phyloP scores from a whole-genome alignment of 129 eudicot genomes.

The Sambucus nigra region DNA sequence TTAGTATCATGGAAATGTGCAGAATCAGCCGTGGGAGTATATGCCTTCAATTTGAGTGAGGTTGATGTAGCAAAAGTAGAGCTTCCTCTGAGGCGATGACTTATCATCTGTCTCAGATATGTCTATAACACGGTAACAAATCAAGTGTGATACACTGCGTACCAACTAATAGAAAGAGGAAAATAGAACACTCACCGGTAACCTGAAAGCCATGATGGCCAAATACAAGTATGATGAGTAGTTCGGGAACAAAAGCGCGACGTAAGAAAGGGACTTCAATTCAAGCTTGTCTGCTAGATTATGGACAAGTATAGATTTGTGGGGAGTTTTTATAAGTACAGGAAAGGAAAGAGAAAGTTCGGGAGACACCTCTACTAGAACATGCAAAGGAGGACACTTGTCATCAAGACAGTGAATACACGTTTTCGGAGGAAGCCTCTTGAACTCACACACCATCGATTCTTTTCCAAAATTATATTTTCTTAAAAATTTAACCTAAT shows the following conservation, averaged over 20 bases:
- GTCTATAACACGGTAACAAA: constrained; percentile 16
- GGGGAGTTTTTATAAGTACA: not conserved
- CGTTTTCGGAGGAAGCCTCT: constrained; percentile 16
- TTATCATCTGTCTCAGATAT: constrained; percentile 29
- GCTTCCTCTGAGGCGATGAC: constrained; percentile 17
- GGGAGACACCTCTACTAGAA: not conserved
- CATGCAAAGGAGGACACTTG: constrained; percentile 10
- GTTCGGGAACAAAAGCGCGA: not conserved
- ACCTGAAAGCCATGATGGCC: constrained; percentile 39
- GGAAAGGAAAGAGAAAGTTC: not conserved
- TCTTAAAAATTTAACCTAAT: too few relatives aligned
- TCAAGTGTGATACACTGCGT: not conserved
- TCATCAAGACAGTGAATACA: not conserved
- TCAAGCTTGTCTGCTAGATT: not conserved
- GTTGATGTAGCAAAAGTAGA: constrained; percentile 46
- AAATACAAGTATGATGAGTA: too few relatives aligned
- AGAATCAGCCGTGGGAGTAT: constrained; percentile 22
- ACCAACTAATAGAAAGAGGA: not conserved
- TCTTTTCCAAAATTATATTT: too few relatives aligned
- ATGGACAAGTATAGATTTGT: not conserved
- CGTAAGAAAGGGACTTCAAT: not conserved
- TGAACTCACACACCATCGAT: constrained; percentile 16
- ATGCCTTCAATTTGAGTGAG: constrained; percentile 32
- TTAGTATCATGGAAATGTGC: constrained; percentile 18
- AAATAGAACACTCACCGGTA: constrained; percentile 18